Evolutionary conservation across 441 rosid species (phyloP), one percentile per base, ranked within the genome.

Genomic region (Gossypium davidsonii): DNA sequence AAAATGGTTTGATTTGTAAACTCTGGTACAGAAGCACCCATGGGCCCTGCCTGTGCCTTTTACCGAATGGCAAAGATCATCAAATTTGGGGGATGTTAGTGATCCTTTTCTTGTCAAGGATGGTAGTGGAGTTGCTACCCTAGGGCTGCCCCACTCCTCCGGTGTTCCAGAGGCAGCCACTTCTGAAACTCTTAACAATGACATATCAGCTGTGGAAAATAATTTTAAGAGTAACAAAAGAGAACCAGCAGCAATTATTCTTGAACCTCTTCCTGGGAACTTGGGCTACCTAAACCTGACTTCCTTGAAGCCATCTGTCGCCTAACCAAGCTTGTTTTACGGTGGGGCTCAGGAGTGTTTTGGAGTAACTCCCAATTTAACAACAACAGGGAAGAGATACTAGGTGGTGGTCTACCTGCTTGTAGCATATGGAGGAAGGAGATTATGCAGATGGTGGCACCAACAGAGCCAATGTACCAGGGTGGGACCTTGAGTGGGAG

Each of bases 341-440:
- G 94, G 98, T 72, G 97, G 98, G 71, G 97, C 94, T 1, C 97
- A 94, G 81, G 97, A 94, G 72, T 90, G 87, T 76, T 92, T 90
- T 55, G 92, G 87, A 12, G 77, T 89, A 71, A 90, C 92, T 21
- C 94, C 98, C 0, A 94, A 95, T 74, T 79, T 95, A 51, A 83
- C 96, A 51, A 83, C 95, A n/a, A 87, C 87, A 0, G 98, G 97
- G 26, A 92, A 95, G 34, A 28, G 81, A 91, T 92, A 77, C 91
- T 92, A 3, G 99, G 98, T 8, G 99, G 99, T 2, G 99, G 99
- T 74, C 86, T 91, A 63, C 98, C 98, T 0, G 97, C 91, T 20
- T 96, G 99, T 67, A 28, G 99, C 99, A 5, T 94, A 90, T 52
- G 99, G 99, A 74, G 99, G 99, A 53, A 88, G 93, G 77, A 94